Conservation (phyloP, 331 rosid genomes). For the Quercus lobata region DNA sequence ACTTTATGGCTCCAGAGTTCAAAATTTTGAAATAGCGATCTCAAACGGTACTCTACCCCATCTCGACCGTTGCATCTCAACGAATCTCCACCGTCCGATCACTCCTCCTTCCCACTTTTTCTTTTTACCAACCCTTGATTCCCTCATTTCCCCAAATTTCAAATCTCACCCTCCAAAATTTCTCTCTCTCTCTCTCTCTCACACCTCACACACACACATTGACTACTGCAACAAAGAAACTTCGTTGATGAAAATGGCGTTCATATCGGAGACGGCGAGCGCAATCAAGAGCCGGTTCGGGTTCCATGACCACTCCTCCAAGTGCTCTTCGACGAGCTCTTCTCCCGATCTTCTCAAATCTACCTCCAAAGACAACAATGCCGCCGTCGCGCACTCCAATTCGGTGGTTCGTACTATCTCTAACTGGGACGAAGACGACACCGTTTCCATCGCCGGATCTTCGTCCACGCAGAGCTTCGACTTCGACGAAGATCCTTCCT, state of each 20-base stretch:
- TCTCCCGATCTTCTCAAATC: constrained; percentile 73
- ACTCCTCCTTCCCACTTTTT: constrained; percentile 8
- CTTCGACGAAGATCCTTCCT: constrained; percentile 77
- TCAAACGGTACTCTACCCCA: constrained; percentile 45
- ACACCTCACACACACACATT: not conserved
- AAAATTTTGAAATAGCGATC: constrained; percentile 40
- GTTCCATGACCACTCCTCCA: constrained; percentile 63
- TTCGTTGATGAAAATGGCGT: constrained; percentile 44
- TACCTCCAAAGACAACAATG: constrained; percentile 32
- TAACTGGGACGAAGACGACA: constrained; percentile 49
- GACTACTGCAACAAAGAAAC: no score
- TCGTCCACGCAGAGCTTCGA: constrained; percentile 65
- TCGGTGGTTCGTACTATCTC: constrained; percentile 51
- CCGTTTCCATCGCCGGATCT: no score
- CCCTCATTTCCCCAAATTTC: not conserved
- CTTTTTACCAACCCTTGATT: not conserved
- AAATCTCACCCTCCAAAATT: not conserved
- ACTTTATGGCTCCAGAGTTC: constrained; percentile 20
- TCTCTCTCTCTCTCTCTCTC: not conserved
- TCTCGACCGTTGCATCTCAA: constrained; percentile 35
- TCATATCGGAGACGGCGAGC: constrained; percentile 78
- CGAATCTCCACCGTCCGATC: constrained; percentile 34
- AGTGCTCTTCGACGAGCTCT: constrained; percentile 39
- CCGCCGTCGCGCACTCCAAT: constrained; percentile 29
- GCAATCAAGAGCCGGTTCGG: constrained; percentile 86